Base-by-base conservation (phyloP, 179 eudicot species). In the Silene noctiflora region DNA sequence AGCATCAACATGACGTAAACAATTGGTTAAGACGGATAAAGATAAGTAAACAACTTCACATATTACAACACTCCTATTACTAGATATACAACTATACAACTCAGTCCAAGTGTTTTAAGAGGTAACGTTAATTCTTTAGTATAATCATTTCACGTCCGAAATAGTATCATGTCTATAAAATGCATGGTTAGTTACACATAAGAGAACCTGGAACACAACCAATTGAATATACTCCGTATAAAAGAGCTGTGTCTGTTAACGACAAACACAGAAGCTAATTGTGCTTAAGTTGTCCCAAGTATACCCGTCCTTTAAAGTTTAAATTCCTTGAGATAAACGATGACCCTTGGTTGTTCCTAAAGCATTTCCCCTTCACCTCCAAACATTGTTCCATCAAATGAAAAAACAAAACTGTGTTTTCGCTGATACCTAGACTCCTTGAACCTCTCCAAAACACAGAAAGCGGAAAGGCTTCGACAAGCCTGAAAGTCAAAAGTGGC, bases 1-100 rank as follows among this genome's bases (percentile, higher is more conserved):
- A 89, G 67, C 82, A 73, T 29, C 29, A 29, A 67, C 56, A 76
- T 62, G 42, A 3, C 16, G n/a, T 35, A 17, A 13, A 76, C 58
- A n/a, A 9, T 21, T 14, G 8, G 67, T 59, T 19, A 79, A 73
- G 10, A 13, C 25, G 44, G 39, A 72, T 73, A 74, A 56, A 4
- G 65, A 69, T 51, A 5, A 42, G 21, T 19, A 39, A 48, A 51
- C 16, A 29, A 21, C n/a, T 35, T 35, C 42, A 35, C 42, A n/a
- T n/a, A n/a, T n/a, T n/a, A n/a, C n/a, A n/a, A n/a, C n/a, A n/a
- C n/a, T n/a, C n/a, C n/a, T n/a, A n/a, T n/a, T n/a, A n/a, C n/a
- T n/a, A n/a, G n/a, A n/a, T n/a, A n/a, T n/a, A n/a, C n/a, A n/a
- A n/a, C n/a, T n/a, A n/a, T n/a, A n/a, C 3, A 31, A 31, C 35